Conservation (phyloP, 805 yeast species). For the Saccharomycopsis amapae region DNA sequence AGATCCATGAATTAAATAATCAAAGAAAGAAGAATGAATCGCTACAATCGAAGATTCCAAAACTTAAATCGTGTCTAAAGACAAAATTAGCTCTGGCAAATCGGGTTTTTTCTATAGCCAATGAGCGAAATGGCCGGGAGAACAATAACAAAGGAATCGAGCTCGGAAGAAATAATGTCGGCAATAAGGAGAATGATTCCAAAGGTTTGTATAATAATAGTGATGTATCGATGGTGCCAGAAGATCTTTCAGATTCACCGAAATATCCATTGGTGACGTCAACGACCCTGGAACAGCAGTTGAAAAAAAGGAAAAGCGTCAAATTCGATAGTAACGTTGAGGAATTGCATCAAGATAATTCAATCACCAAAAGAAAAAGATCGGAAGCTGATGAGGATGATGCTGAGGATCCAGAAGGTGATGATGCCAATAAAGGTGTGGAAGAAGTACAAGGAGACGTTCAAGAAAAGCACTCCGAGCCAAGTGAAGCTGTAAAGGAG, state of each 20-base stretch:
- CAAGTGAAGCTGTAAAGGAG: no score
- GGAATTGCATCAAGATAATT: conserved; percentile 15
- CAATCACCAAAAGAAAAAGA: conserved; percentile 7
- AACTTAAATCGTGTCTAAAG: conserved; percentile 14
- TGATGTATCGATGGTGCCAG: neutral
- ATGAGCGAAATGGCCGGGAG: neutral
- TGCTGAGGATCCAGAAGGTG: neutral
- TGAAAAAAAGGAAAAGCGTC: conserved; percentile 9
- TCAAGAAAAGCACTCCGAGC: no score
- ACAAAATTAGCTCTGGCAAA: conserved; percentile 10
- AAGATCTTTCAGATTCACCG: neutral
- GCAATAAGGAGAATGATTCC: neutral
- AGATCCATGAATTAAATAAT: conserved; percentile 1
- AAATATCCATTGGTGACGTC: neutral
- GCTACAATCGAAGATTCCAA: conserved; percentile 6
- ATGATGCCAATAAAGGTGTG: neutral
- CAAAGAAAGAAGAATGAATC: neutral
- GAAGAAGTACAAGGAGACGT: no score
- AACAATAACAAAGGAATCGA: neutral
- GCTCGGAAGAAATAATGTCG: neutral
- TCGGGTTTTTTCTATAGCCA: conserved; percentile 1
- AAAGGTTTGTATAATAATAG: neutral
- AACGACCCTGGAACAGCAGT: neutral
- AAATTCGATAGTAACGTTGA: conserved; percentile 10
- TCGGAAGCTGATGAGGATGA: neutral